Evolutionary conservation across 768 basidiomycete species (phyloP).

Genomic region (Russula sp.): DNA sequence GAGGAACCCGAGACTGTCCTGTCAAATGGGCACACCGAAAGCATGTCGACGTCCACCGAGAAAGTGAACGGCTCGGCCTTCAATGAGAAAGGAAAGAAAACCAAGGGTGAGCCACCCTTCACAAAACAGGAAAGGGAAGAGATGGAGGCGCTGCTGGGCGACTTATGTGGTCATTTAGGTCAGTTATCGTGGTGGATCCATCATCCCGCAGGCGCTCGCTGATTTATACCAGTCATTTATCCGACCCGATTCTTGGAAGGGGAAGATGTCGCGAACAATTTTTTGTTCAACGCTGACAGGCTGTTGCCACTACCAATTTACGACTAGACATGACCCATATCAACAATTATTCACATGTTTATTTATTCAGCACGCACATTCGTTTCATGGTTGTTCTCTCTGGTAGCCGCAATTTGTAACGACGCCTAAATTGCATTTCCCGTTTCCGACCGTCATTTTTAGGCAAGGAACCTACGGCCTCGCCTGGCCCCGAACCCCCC

Average conservation of each 20-base stretch:
- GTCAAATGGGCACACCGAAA: not conserved
- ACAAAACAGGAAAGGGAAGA: conserved; percentile 79
- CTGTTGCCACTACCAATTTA: conserved; percentile 74
- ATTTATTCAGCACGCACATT: not conserved
- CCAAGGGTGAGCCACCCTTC: conserved; percentile 56
- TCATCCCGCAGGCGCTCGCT: not conserved
- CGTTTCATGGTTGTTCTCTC: not conserved
- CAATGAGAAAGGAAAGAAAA: conserved; percentile 36
- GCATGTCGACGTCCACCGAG: conserved; percentile 27
- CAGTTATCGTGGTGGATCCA: conserved; percentile 25
- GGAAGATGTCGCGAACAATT: conserved; percentile 90
- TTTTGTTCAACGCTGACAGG: conserved; percentile 86
- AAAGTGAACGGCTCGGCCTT: conserved; percentile 12
- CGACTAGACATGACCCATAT: conserved; percentile 33
- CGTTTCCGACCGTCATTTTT: not conserved
- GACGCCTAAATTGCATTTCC: not conserved
- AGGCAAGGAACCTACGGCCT: too few relatives aligned
- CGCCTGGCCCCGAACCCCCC: too few relatives aligned
- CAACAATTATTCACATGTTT: not conserved
- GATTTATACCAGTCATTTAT: conserved; percentile 58
- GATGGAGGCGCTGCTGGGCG: conserved; percentile 78
- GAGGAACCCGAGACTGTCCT: not conserved
- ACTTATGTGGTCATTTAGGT: conserved; percentile 87
- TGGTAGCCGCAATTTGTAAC: not conserved
- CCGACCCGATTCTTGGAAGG: conserved; percentile 85